These are phyloP conservation scores for Grifola frondosa DNA, from an alignment of 1,284 basidiomycete genomes.

Conservation along the genomic window DNA sequence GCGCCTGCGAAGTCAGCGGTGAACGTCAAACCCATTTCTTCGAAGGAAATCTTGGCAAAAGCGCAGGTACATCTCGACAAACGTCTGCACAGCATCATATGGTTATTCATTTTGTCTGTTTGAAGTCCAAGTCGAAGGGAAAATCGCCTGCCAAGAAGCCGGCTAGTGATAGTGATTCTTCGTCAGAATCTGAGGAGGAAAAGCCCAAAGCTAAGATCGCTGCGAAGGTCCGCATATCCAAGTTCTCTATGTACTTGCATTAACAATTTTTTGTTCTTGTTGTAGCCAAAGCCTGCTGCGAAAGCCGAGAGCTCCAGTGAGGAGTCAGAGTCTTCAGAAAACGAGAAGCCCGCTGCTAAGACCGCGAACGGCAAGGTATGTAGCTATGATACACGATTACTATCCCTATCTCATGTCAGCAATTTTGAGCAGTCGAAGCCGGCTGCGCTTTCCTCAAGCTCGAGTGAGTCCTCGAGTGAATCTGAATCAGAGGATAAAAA, in stretches of 20 bases:
- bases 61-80: conserved; percentile 21
- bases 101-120: no score
- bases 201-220: conserved; percentile 27
- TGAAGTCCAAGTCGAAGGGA: conserved; percentile 24
- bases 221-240: conserved; percentile 17
- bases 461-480: conserved; percentile 3
- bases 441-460: conserved; percentile 18
- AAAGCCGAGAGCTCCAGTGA: conserved; percentile 31
- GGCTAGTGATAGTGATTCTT: conserved; percentile 24
- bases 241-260: background rate
- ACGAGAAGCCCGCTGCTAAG: conserved; percentile 20
- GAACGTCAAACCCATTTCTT: conserved; percentile 28
- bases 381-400: background rate
- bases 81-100: no score
- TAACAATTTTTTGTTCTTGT: background rate
- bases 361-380: conserved; percentile 26
- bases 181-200: conserved; percentile 30
- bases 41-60: conserved; percentile 34
- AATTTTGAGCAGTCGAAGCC: no score
- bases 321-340: conserved; percentile 27
- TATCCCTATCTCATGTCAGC: background rate
- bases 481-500: conserved; percentile 6
- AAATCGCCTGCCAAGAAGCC: conserved; percentile 34
- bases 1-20: conserved; percentile 21
- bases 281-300: conserved; percentile 7